These are phyloP conservation scores for Fusarium xylarioides DNA, from an alignment of 2,329 filamentous ascomycete genomes.

Conservation along the genomic window DNA sequence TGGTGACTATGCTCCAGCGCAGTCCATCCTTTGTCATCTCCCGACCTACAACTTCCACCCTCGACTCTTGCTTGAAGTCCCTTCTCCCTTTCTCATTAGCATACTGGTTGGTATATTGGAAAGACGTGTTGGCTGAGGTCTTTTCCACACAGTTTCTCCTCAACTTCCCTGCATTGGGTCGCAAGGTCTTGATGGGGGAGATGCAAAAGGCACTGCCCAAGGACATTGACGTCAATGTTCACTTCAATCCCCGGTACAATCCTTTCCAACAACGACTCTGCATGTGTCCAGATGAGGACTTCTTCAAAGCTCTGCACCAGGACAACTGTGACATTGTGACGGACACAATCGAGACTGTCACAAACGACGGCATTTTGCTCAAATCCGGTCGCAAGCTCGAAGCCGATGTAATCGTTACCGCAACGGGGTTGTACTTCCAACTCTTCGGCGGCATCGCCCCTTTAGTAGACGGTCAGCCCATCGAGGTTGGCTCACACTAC, in stretches of 20 bases:
- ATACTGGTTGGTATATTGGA: slow-evolving; percentile 58
- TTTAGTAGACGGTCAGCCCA: slow-evolving; percentile 61
- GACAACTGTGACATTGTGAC: slow-evolving; percentile 60
- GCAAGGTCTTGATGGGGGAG: slow-evolving; percentile 50
- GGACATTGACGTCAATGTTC: slow-evolving; percentile 63
- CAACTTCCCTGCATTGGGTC: slow-evolving; percentile 36
- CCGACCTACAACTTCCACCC: slow-evolving; percentile 53
- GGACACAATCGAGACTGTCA: slow-evolving; percentile 61
- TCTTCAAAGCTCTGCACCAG: slow-evolving; percentile 59
- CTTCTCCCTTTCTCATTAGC: slow-evolving; percentile 59
- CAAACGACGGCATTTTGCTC: slow-evolving; percentile 57
- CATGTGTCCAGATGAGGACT: slow-evolving; percentile 66
- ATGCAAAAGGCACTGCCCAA: slow-evolving; percentile 63
- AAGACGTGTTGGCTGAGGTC: slow-evolving; percentile 57
- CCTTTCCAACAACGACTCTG: slow-evolving; percentile 82
- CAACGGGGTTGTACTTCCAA: slow-evolving; percentile 70
- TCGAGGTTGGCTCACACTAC: slow-evolving; percentile 61
- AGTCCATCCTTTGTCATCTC: slow-evolving; percentile 76
- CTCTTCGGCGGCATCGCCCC: slow-evolving; percentile 64
- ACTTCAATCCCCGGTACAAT: slow-evolving; percentile 72
- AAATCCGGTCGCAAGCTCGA: slow-evolving; percentile 60
- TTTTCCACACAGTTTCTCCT: slow-evolving; percentile 50
- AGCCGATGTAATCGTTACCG: slow-evolving; percentile 74
- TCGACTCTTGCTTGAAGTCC: slow-evolving; percentile 50
- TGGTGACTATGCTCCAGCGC: slow-evolving; percentile 83